phyloP scores from a whole-genome alignment of 225 moss, liverwort and hornwort genomes.

The Physcomitrellopsis africana region DNA sequence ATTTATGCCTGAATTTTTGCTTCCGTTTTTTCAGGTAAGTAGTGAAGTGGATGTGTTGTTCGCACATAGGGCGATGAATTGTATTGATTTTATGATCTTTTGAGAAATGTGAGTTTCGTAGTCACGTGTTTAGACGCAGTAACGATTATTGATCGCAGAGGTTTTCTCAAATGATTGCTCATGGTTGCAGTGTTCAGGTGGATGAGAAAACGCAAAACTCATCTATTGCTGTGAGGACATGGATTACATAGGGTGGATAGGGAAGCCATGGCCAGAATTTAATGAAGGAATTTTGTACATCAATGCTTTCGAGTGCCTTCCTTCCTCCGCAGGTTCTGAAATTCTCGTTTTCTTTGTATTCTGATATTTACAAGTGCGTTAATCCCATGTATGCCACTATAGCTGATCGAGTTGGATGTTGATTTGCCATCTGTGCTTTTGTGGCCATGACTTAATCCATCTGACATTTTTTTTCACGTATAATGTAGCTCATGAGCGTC shows the following conservation, averaged over 20 bases:
- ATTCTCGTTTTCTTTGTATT: not conserved
- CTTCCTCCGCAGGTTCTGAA: conserved; percentile 24
- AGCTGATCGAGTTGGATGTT: not conserved
- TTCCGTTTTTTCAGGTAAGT: not conserved
- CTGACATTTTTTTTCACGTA: not conserved
- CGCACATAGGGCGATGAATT: not conserved
- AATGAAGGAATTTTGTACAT: conserved; percentile 79
- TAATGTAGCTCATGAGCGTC: not conserved
- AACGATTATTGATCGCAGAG: not conserved
- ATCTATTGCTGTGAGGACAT: conserved; percentile 24
- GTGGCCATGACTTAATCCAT: conserved; percentile 17
- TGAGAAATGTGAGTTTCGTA: not conserved
- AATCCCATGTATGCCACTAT: not conserved
- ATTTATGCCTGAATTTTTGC: not conserved
- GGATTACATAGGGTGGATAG: conserved; percentile 54
- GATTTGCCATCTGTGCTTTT: not conserved
- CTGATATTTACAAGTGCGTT: not conserved
- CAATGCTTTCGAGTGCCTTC: conserved; percentile 47
- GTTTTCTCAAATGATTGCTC: not conserved
- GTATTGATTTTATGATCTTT: not conserved
- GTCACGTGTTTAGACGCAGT: not conserved
- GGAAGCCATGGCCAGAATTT: conserved; percentile 79
- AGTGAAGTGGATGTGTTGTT: not conserved
- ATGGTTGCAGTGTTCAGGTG: not conserved
- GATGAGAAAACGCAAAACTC: not conserved